Evolutionary conservation across 345 rosid species (phyloP).

Genomic region (Citrus reticulata): DNA sequence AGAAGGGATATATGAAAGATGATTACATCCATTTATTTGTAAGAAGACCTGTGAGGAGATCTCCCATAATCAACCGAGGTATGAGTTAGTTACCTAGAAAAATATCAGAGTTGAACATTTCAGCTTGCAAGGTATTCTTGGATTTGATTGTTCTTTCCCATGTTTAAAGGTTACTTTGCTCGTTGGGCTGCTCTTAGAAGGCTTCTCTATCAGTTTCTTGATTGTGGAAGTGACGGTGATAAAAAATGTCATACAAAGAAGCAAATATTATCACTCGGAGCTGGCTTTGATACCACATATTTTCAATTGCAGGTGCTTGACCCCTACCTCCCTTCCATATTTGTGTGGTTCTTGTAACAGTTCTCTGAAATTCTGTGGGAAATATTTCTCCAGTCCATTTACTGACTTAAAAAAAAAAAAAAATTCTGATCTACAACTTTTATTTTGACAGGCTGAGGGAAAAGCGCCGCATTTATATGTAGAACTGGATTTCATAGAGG

Average conservation of each 20-base stretch:
- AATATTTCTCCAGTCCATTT: not conserved
- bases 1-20: constrained; percentile 86
- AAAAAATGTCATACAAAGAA: constrained; percentile 40
- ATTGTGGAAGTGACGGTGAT: constrained; percentile 28
- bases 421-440: not conserved
- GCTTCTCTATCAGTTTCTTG: constrained; percentile 80
- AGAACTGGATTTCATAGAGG: constrained; percentile 97
- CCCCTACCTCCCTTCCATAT: not conserved
- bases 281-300: constrained; percentile 89
- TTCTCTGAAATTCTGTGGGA: not conserved
- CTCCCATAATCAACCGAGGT: constrained; percentile 96
- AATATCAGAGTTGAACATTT: not conserved
- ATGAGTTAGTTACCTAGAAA: constrained; percentile 10
- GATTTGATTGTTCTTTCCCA: not conserved
- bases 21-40: constrained; percentile 84
- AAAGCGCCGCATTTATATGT: constrained; percentile 75
- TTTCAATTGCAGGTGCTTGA: constrained; percentile 76
- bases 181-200: constrained; percentile 95
- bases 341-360: not conserved
- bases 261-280: constrained; percentile 92
- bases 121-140: not conserved
- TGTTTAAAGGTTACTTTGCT: constrained; percentile 72
- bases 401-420: not conserved
- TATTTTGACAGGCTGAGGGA: constrained; percentile 68
- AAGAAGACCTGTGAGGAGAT: constrained; percentile 80